A percentile compares a stretch with the other conserved stretches of the same genome.
phyloP scores from a whole-genome alignment of 805 yeast genomes.

The Teunomyces panamensis region DNA sequence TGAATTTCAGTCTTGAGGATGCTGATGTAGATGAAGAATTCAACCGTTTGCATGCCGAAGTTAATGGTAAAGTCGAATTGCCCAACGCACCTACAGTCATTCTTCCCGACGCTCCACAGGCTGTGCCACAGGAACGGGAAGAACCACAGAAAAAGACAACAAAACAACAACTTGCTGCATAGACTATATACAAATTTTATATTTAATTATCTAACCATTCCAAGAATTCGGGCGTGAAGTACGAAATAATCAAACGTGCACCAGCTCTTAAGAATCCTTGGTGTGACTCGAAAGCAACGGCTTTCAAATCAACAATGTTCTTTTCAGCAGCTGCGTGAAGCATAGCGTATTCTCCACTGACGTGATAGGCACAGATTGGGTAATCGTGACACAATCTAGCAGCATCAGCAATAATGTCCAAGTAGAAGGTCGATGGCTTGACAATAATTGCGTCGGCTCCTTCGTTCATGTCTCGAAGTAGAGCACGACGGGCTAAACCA shows the following conservation, averaged over 20 bases:
- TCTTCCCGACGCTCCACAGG: constrained; percentile 19
- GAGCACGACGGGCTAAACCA: constrained; percentile 91
- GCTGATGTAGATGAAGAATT: constrained; percentile 68
- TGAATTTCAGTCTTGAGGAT: constrained; percentile 48
- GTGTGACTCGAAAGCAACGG: constrained; percentile 81
- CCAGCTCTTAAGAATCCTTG: constrained; percentile 94
- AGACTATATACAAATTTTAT: constrained; percentile 2
- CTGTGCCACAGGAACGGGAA: constrained; percentile 19
- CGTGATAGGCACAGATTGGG: constrained; percentile 95
- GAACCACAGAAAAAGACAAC: constrained; percentile 6
- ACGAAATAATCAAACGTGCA: constrained; percentile 85
- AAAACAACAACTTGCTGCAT: constrained; percentile 1
- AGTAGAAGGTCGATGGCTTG: constrained; percentile 92
- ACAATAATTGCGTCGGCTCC: constrained; percentile 96
- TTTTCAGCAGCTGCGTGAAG: constrained; percentile 97
- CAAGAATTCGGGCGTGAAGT: constrained; percentile 92
- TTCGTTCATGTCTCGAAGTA: constrained; percentile 79
- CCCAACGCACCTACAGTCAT: constrained; percentile 4
- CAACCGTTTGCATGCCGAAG: constrained; percentile 47
- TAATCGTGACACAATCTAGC: constrained; percentile 74
- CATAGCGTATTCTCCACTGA: constrained; percentile 97
- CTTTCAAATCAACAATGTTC: constrained; percentile 83
- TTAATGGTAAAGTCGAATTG: constrained; percentile 15
- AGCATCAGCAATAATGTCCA: constrained; percentile 89
- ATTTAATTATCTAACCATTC: constrained; percentile 66